Base-by-base conservation (phyloP, 1,139 yeast genomes). In the Lodderomyces parapsilosis region DNA sequence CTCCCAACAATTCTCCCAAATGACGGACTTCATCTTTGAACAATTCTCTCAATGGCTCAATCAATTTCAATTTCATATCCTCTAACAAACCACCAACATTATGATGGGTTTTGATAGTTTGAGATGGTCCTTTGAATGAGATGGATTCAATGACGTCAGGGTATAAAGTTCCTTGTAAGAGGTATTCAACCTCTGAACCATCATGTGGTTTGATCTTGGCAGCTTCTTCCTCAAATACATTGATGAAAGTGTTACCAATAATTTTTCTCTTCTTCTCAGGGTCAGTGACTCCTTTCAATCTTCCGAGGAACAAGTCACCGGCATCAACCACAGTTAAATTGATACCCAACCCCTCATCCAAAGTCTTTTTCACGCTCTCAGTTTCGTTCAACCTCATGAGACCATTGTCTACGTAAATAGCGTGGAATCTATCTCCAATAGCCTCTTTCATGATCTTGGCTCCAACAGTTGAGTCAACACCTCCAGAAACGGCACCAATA, bases 401-500 rank as follows among this genome's bases (percentile, higher is more conserved):
- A 68, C 99, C 99, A 64, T 93, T 93, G 71, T 93, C 99, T 50
- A 93, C 99, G 62, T 90, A 80, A 58, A 93, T 90, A 49, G 99
- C 99, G 60, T 93, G 99, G 86, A 93, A 93, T 67, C 99, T 83
- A 61, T 88, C 94, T 62, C 99, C 99, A 66, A 93, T 93, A 52
- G 99, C 99, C 71, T 88, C 96, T 53, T 90, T 86, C 96, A 93
- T 86, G 64, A 93, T 80, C 76, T 93, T 93, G 53, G 99, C 97
- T 53, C 98, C 99, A 49, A 94, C 99, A 39, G 99, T 93, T 44
- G 99, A 93, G 70, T 93, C 99, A 52, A 94, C 99, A 75, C 99
- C 99, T 61, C 99, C 99, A 48, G 97, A 88, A 56, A 93, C 99
- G 44, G 99, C 99, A 71, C 99, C 99, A 63, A 93, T 93, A 52